Conservation (phyloP, 2,329 filamentous ascomycete species). For the Arachnomyces sp. region DNA sequence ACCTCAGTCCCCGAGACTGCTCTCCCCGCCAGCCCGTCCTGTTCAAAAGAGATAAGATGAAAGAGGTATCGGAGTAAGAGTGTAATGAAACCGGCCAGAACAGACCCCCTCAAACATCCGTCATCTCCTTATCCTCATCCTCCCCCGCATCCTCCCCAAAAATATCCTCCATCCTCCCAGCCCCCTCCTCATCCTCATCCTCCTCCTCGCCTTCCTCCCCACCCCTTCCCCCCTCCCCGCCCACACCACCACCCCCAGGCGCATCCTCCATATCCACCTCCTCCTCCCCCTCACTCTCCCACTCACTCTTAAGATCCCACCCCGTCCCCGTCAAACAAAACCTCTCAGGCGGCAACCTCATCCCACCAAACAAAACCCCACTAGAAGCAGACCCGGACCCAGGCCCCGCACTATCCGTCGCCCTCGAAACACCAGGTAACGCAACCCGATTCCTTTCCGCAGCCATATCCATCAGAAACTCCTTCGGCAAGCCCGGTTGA, state of each 20-base stretch:
- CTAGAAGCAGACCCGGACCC: slow-evolving; percentile 18
- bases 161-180: slow-evolving; percentile 41
- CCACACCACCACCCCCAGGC: slow-evolving; percentile 17
- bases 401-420: slow-evolving; percentile 15
- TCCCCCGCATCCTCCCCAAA: slow-evolving; percentile 33
- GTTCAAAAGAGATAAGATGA: background rate
- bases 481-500: slow-evolving; percentile 50
- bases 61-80: slow-evolving; percentile 1
- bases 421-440: slow-evolving; percentile 46
- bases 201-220: slow-evolving; percentile 26
- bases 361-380: slow-evolving; percentile 40
- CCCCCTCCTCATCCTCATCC: slow-evolving; percentile 34
- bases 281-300: slow-evolving; percentile 48
- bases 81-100: background rate
- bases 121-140: slow-evolving; percentile 36
- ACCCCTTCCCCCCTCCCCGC: slow-evolving; percentile 25
- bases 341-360: slow-evolving; percentile 54
- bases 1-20: no score
- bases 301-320: slow-evolving; percentile 51
- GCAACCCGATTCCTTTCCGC: slow-evolving; percentile 46
- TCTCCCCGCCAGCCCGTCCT: no score
- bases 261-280: slow-evolving; percentile 22
- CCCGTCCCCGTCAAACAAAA: slow-evolving; percentile 51
- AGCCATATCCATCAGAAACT: slow-evolving; percentile 52
- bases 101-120: slow-evolving; percentile 28